Conservation (phyloP, 176 grass and related monocot species). For the Musa beccarii region DNA sequence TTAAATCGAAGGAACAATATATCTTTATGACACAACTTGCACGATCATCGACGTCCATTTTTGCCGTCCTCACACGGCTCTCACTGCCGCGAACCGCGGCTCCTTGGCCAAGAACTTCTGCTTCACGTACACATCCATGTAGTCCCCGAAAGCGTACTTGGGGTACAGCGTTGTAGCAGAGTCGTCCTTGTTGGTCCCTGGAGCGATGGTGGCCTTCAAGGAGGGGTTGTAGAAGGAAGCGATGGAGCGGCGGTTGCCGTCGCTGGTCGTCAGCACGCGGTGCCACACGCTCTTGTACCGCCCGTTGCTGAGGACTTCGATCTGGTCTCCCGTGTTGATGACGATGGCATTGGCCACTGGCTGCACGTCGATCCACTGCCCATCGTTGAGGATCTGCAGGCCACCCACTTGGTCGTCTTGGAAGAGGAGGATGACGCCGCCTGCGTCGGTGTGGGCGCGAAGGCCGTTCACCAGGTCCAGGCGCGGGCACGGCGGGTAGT, state of each 20-base stretch:
- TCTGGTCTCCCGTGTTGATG: conserved; percentile 56
- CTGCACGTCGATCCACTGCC: conserved; percentile 51
- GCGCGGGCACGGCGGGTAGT: conserved; percentile 61
- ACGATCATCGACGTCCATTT: too few species aligned
- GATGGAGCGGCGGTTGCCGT: conserved; percentile 49
- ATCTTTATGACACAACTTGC: too few species aligned
- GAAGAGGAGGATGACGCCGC: conserved; percentile 59
- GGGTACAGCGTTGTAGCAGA: not conserved
- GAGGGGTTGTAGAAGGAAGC: conserved; percentile 60
- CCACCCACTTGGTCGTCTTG: conserved; percentile 50
- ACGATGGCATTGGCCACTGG: conserved; percentile 43
- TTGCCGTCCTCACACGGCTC: not conserved
- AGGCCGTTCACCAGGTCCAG: conserved; percentile 51
- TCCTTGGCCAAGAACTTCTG: not conserved
- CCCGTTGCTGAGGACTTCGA: conserved; percentile 58
- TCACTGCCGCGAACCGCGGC: not conserved
- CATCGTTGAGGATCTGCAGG: conserved; percentile 46
- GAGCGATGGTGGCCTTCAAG: conserved; percentile 2
- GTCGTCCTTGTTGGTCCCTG: not conserved
- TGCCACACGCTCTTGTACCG: conserved; percentile 62
- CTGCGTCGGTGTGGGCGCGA: conserved; percentile 55
- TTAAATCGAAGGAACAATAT: too few species aligned
- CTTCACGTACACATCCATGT: conserved; percentile 12
- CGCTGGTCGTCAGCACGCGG: conserved; percentile 44
- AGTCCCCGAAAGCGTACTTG: conserved; percentile 3